Evolutionary conservation across 2,329 filamentous ascomycete genomes (phyloP).

Genomic region (Ascochyta fabae): DNA sequence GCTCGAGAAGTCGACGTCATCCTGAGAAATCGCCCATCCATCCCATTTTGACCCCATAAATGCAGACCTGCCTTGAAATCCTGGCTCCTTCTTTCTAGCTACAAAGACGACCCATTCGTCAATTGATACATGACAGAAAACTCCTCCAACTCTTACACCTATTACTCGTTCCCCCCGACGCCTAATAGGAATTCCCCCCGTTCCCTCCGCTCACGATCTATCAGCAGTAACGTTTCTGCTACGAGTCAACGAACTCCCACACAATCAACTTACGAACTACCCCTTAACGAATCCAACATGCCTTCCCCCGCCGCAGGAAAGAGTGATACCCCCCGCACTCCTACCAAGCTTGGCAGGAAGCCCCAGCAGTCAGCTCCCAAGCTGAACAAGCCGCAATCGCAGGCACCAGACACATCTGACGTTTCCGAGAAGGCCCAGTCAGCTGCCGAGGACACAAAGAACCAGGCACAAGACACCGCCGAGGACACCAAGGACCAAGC

Average conservation of each 20-base stretch:
- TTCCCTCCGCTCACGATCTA: slow-evolving; percentile 48
- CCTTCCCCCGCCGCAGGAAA: slow-evolving; percentile 60
- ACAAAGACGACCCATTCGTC: slow-evolving; percentile 46
- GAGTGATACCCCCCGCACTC: slow-evolving; percentile 57
- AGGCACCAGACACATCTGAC: slow-evolving; percentile 45
- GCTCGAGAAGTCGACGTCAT: slow-evolving; percentile 45
- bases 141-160: slow-evolving; percentile 56
- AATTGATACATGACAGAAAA: slow-evolving; percentile 58
- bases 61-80: slow-evolving; percentile 30
- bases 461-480: slow-evolving; percentile 44
- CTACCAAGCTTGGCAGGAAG: slow-evolving; percentile 58
- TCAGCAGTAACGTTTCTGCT: slow-evolving; percentile 46
- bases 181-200: slow-evolving; percentile 53
- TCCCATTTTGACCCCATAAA: slow-evolving; percentile 40
- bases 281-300: slow-evolving; percentile 48
- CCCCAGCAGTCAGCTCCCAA: slow-evolving; percentile 50
- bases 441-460: slow-evolving; percentile 44
- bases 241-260: slow-evolving; percentile 40
- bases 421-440: slow-evolving; percentile 41
- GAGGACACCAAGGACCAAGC: slow-evolving; percentile 43
- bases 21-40: slow-evolving; percentile 23
- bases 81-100: slow-evolving; percentile 23
- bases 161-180: slow-evolving; percentile 60
- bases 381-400: slow-evolving; percentile 49
- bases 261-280: slow-evolving; percentile 40